Evolutionary conservation across 1,284 basidiomycete genomes (phyloP), one percentile per base, ranked within the genome.

Genomic region (Moniliophthora roreri): DNA sequence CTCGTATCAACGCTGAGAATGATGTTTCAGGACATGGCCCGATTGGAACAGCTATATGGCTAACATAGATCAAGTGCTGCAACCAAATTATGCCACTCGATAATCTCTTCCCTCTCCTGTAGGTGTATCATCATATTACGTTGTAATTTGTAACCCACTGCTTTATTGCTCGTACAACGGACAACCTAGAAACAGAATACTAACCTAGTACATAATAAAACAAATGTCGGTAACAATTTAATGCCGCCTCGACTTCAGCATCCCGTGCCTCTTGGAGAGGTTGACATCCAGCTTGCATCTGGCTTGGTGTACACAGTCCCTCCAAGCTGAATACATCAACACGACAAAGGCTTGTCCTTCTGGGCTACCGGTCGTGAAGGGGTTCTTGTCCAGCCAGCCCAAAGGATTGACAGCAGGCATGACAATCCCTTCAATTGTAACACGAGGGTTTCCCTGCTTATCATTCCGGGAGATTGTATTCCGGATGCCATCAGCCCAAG

Each of bases 401-500:
- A 65, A 54, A 1, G 65, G 65, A 39, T 66, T 64, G 13, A 66
- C 64, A 32, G 64, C 61, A 2, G 65, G 65, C 3, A 59, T 60
- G 1, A 44, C 64, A n/a, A 59, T 53, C 7, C 65, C 65, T 11
- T 55, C 51, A 8, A 47, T 24, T 9, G 60, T 62, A 23, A 66
- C 53, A 50, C 64, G 62, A 4, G 59, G 59, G 13, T 59, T 35
- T 10, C 59, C 60, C 21, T 50, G 28, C 10, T 11, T 24, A 46
- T 64, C 63, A 4, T 54, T 57, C 11, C 57, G 54, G 11, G 56
- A 59, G 13, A 64, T 34, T 1, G 53, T 52, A 16, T 34, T 26
- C 23, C 66, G 59, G 13, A 70, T 60, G 1, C 59, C 57, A 38
- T 71, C 68, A 1, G 71, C 71, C 66, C 66, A 71, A 0, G 41